Base-by-base conservation (phyloP, 163 green algal genomes). In the Chloromonas sp. region DNA sequence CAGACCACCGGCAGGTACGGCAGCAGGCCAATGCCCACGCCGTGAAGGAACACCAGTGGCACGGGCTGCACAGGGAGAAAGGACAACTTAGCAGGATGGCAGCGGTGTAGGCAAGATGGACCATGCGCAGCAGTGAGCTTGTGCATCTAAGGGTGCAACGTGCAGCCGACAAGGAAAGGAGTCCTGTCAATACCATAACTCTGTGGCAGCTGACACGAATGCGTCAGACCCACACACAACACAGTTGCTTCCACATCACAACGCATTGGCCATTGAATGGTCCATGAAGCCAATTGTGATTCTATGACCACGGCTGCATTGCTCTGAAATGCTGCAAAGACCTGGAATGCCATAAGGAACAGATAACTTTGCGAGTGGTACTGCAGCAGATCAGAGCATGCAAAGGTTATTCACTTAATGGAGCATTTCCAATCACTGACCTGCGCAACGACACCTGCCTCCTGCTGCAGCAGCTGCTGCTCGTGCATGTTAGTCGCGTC, bases 1-100 rank as follows among this genome's bases (percentile, higher is more conserved):
- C 1, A 36, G n/a, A 91, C 58, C 74, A 92, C 83, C 82, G 90
- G 85, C 3, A 90, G 76, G 86, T 92, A 92, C 36, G 88, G 79
- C 36, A 84, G 57, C 14, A 92, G 79, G 0, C 87, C 87, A 1
- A 87, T 58, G 58, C 87, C 89, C 15, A 92, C 86, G 8, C 89
- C 89, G 77, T 92, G 89, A 3, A 90, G 79, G 81, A 92, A 92
- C 61, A 92, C 71, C 13, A 79, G 2, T 11, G 71, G 71, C 66
- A 11, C 5, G 66, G 66, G 66, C 66, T 74, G 66, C 66, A 11
- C 66, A 74, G 66, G 66, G 66, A 74, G 66, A 74, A 11, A 74
- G 66, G 66, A 11, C 66, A 11, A 5, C 5, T 74, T 74, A 11
- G 66, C 5, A 5, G 5, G 66, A 5, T 11, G 66, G 66, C 66